Percentiles rank a stretch among this genome's conserved stretches.
Conservation (phyloP, 805 yeast genomes). For the Sugiyamaella mastotermitis region DNA sequence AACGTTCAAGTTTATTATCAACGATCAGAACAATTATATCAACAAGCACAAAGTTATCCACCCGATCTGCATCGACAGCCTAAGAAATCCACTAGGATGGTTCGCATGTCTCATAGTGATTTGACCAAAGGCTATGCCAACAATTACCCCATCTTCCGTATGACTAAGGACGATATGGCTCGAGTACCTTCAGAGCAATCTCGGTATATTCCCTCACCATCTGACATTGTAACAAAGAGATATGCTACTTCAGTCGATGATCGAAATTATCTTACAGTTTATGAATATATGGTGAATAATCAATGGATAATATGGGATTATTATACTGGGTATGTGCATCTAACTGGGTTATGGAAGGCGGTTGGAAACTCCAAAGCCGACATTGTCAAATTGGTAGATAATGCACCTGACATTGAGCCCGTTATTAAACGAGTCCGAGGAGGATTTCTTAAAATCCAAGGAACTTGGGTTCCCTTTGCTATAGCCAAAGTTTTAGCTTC, state of each 20-base stretch:
- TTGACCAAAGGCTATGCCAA: slow-evolving; percentile 18
- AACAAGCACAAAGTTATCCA: no score
- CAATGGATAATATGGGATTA: slow-evolving; percentile 85
- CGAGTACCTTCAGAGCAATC: slow-evolving; percentile 15
- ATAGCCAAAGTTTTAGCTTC: slow-evolving; percentile 63
- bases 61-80: slow-evolving; percentile 1
- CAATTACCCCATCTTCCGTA: slow-evolving; percentile 24
- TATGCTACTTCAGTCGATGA: slow-evolving; percentile 71
- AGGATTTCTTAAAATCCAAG: slow-evolving; percentile 87
- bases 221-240: slow-evolving; percentile 18
- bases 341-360: slow-evolving; percentile 85
- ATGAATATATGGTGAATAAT: slow-evolving; percentile 60
- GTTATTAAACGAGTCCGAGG: slow-evolving; percentile 75
- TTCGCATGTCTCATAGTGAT: slow-evolving; percentile 2
- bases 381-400: slow-evolving; percentile 63
- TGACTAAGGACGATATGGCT: slow-evolving; percentile 15
- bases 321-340: slow-evolving; percentile 75
- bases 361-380: slow-evolving; percentile 67
- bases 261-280: slow-evolving; percentile 64
- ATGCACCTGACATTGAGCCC: slow-evolving; percentile 55
- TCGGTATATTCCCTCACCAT: slow-evolving; percentile 18
- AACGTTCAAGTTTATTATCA: no score
- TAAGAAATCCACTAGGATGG: background rate
- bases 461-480: slow-evolving; percentile 82
- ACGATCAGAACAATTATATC: no score